A percentile compares a stretch with the other conserved stretches of the same genome.
phyloP scores from a whole-genome alignment of 1,284 basidiomycete species.

The Ceratobasidium sp. region DNA sequence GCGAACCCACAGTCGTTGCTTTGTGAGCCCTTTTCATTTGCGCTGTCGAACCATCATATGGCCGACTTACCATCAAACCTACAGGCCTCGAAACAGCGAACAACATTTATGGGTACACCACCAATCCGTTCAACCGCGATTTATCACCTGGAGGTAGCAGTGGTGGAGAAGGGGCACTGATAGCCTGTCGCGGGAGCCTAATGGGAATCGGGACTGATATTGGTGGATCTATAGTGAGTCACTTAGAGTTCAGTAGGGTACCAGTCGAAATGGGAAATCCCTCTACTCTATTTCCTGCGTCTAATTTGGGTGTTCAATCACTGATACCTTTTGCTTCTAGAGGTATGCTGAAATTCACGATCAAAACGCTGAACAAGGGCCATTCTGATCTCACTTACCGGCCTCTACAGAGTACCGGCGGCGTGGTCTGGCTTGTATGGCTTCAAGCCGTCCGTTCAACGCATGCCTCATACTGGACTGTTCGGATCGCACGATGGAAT shows the following conservation, averaged over 20 bases:
- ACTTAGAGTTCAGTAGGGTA: neutral
- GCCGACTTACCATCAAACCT: conserved; percentile 43
- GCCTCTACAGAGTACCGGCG: conserved; percentile 54
- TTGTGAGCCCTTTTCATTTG: conserved; percentile 51
- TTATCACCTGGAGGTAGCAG: conserved; percentile 69
- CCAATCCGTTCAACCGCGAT: conserved; percentile 65
- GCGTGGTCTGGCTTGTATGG: conserved; percentile 66
- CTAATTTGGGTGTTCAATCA: conserved; percentile 40
- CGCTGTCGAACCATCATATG: neutral
- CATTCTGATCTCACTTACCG: conserved; percentile 8
- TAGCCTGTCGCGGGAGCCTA: conserved; percentile 66
- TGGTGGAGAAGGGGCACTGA: conserved; percentile 72
- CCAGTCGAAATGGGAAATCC: neutral
- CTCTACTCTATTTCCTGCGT: conserved; percentile 13
- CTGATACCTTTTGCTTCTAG: conserved; percentile 7
- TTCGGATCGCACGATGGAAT: conserved; percentile 64
- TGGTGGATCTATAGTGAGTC: conserved; percentile 50
- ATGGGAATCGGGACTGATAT: conserved; percentile 71
- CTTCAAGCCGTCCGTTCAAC: conserved; percentile 63
- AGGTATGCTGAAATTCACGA: conserved; percentile 17
- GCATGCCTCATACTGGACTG: conserved; percentile 63
- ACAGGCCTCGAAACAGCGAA: conserved; percentile 62
- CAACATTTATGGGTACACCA: conserved; percentile 64
- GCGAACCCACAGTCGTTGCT: conserved; percentile 66
- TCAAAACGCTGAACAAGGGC: conserved; percentile 5